Base-by-base conservation (phyloP, 179 eudicot species). In the Nepenthes alata region DNA sequence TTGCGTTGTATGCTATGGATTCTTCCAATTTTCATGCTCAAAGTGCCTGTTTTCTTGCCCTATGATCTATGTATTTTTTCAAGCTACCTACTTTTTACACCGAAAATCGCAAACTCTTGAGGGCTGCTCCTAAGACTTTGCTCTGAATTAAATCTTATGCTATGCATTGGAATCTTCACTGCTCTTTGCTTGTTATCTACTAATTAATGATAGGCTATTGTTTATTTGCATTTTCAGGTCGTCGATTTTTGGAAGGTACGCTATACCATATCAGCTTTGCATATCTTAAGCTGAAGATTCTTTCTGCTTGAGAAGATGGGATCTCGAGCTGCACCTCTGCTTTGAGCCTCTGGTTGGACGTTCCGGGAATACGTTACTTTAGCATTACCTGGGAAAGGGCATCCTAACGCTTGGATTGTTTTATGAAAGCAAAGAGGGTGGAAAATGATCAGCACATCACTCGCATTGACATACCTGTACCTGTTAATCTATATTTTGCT, bases 391-490 rank as follows among this genome's bases (percentile, higher is more conserved):
- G 59, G 55, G 45, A 58, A 60, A 44, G 37, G 66, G 68, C 67
- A 60, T 51, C 41, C 34, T n/a, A 25, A 71, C 37, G 37, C 39
- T 41, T 54, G 50, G 59, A 61, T 35, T 69, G 62, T 60, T 56
- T 60, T 67, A 57, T 76, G 75, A 66, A 69, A 58, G 61, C 55
- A 36, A 53, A 66, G 58, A 53, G 47, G 39, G 73, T 67, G 16
- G 75, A 80, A 63, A 37, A 84, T 88, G 96, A 86, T 88, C 75
- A 79, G 68, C 70, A 84, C 73, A 62, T 78, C 88, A 63, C 85
- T 83, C 70, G 73, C 89, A 35, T 77, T 88, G 66, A 88, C 96
- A 35, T 88, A 88, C 70, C 69, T 88, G 7, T 88, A 88, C 78
- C 72, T 88, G 14, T 71, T 88, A 49, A 72, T 84, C 59, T 88